Conservation (phyloP, 2,329 filamentous ascomycete genomes). For the Passalora sequoiae region DNA sequence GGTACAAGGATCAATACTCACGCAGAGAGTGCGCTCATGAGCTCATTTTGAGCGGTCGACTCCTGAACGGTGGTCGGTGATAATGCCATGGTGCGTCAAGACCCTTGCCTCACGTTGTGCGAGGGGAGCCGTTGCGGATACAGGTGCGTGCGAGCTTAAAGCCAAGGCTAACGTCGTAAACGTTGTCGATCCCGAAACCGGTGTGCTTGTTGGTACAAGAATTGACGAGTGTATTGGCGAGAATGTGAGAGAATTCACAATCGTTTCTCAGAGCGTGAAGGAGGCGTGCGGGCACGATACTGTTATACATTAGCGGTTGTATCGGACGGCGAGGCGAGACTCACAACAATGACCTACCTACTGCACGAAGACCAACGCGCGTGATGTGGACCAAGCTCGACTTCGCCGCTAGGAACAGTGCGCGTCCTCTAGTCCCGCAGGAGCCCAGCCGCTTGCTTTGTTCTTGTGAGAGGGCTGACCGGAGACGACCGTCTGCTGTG, state of each 20-base stretch:
- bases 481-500: background rate
- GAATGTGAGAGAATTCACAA: background rate
- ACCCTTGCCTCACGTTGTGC: conserved; percentile 8
- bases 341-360: too few relatives aligned
- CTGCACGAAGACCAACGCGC: background rate
- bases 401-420: background rate
- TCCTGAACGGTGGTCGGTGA: conserved; percentile 26
- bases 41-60: conserved; percentile 40
- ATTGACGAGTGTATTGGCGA: too few relatives aligned
- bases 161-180: background rate
- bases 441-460: background rate
- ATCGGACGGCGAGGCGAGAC: background rate
- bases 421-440: background rate
- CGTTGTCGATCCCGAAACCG: background rate
- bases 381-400: background rate
- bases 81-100: conserved; percentile 16
- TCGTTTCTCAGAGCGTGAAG: background rate
- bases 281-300: background rate
- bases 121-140: background rate
- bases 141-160: conserved; percentile 10
- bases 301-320: background rate
- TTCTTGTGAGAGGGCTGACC: background rate
- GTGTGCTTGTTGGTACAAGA: too few relatives aligned
- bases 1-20: conserved; percentile 30
- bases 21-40: conserved; percentile 46